Evolutionary conservation across 495 filamentous ascomycete genomes (phyloP), one percentile per base, ranked within the genome.

Genomic region (Xylaria curta): DNA sequence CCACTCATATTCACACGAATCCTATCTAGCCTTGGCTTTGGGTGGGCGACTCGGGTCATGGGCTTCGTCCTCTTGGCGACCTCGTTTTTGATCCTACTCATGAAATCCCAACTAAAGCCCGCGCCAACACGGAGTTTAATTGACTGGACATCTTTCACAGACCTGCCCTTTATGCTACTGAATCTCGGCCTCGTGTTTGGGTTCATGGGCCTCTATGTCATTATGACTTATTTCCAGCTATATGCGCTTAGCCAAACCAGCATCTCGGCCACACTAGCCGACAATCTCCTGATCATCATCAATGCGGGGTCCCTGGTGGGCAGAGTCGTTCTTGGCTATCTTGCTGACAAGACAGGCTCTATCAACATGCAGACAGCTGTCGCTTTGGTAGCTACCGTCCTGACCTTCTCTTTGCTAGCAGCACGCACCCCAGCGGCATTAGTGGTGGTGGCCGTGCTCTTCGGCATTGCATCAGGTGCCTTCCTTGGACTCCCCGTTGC

Each of bases 131-230:
- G 78, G 6, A 65, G 70, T 13, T 15, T 84, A 3, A 62, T 81
- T 46, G 82, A 83, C 61, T 42, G 47, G 24, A 69, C 63, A 3
- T 79, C 79, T 0, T 67, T 83, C 58, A 60, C 54, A 21, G 81
- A 83, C 58, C 59, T 60, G 46, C 76, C 82, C 3, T 83, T 73
- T 74, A 38, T 80, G 70, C 51, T 78, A 66, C 68, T 80, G 74
- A 46, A 51, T 42, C 8, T 76, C 54, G 46, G 78, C 33, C 70
- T 80, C 73, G 70, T 72, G 24, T 62, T 76, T 19, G 21, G 78
- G 68, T 90, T 93, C 85, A 80, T 92, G 74, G 90, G 89, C 0
- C 86, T 93, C 66, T 93, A 93, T 77, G 86, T 89, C 71, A 88
- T 89, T 49, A 88, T 92, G 70, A 92, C 89, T 79, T 94, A 92